Percentiles rank a stretch among this genome's conserved stretches.
Evolutionary conservation across 805 yeast species (phyloP).

Genomic region (Vanderwaltozyma polyspora): DNA sequence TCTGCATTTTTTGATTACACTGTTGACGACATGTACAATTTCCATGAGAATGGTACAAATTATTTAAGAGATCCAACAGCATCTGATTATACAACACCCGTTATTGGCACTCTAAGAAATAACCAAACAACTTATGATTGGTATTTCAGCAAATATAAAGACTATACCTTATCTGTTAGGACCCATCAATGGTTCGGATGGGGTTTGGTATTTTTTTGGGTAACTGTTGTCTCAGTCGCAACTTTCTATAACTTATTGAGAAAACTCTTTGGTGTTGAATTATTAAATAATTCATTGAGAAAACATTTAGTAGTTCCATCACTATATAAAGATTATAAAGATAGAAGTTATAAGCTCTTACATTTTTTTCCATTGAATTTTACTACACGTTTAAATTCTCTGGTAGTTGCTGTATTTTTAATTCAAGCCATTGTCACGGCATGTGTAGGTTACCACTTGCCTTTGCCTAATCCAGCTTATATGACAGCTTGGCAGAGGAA

Average conservation of each 20-base stretch:
- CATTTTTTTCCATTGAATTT: constrained; percentile 22
- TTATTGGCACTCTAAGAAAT: constrained; percentile 27
- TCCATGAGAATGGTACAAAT: constrained; percentile 28
- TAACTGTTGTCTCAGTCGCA: constrained; percentile 23
- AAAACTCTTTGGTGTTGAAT: constrained; percentile 16
- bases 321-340: constrained; percentile 11
- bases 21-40: constrained; percentile 24
- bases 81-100: constrained; percentile 14
- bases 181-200: constrained; percentile 35
- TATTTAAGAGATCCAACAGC: constrained; percentile 25
- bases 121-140: constrained; percentile 25
- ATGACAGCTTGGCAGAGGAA: constrained; percentile 25
- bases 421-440: constrained; percentile 25
- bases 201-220: constrained; percentile 36
- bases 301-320: constrained; percentile 23
- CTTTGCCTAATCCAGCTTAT: constrained; percentile 30
- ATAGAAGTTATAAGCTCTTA: constrained; percentile 12
- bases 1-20: constrained; percentile 18
- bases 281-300: constrained; percentile 14
- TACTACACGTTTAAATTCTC: constrained; percentile 23
- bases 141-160: constrained; percentile 28
- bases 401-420: constrained; percentile 26
- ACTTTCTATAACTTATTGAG: constrained; percentile 23
- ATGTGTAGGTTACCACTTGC: constrained; percentile 28
- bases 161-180: constrained; percentile 28